Percentiles rank a stretch among this genome's conserved stretches.
Evolutionary conservation across 805 yeast species (phyloP).

Genomic region (Maudiozyma serrabonitensis): DNA sequence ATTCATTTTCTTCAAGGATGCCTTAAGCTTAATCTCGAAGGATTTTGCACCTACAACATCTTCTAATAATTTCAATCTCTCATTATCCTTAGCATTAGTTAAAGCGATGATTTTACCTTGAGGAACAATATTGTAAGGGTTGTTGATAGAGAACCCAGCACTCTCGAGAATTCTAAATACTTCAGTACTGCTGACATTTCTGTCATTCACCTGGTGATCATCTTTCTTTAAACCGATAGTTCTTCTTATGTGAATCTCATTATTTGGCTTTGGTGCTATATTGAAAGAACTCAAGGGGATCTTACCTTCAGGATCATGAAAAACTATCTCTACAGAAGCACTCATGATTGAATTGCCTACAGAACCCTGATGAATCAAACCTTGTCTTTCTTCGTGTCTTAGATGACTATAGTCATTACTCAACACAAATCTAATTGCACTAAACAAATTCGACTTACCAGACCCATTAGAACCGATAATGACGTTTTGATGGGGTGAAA

Average conservation of each 20-base stretch:
- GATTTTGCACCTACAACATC: slow-evolving; percentile 94
- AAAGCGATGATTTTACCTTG: slow-evolving; percentile 86
- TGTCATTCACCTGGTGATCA: slow-evolving; percentile 77
- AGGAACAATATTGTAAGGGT: slow-evolving; percentile 94
- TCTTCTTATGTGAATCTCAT: slow-evolving; percentile 68
- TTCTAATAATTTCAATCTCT: slow-evolving; percentile 66
- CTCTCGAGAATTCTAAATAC: slow-evolving; percentile 74
- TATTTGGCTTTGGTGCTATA: slow-evolving; percentile 28
- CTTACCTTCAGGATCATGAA: slow-evolving; percentile 71
- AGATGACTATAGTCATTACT: slow-evolving; percentile 83
- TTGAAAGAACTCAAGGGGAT: slow-evolving; percentile 46
- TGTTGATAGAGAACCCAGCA: slow-evolving; percentile 84
- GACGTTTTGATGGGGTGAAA: slow-evolving; percentile 79
- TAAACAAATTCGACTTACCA: slow-evolving; percentile 91
- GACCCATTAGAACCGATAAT: slow-evolving; percentile 92
- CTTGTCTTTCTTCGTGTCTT: slow-evolving; percentile 77
- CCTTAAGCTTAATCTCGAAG: slow-evolving; percentile 72
- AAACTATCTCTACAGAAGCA: slow-evolving; percentile 83
- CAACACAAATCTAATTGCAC: slow-evolving; percentile 86
- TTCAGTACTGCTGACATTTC: slow-evolving; percentile 69
- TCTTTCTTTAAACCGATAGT: slow-evolving; percentile 91
- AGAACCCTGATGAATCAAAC: slow-evolving; percentile 82
- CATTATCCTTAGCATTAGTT: slow-evolving; percentile 82
- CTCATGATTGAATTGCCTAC: slow-evolving; percentile 76
- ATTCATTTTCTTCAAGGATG: slow-evolving; percentile 70